Evolutionary conservation across 2,329 filamentous ascomycete genomes (phyloP), one percentile per base, ranked within the genome.

Genomic region (Phoma sp.): DNA sequence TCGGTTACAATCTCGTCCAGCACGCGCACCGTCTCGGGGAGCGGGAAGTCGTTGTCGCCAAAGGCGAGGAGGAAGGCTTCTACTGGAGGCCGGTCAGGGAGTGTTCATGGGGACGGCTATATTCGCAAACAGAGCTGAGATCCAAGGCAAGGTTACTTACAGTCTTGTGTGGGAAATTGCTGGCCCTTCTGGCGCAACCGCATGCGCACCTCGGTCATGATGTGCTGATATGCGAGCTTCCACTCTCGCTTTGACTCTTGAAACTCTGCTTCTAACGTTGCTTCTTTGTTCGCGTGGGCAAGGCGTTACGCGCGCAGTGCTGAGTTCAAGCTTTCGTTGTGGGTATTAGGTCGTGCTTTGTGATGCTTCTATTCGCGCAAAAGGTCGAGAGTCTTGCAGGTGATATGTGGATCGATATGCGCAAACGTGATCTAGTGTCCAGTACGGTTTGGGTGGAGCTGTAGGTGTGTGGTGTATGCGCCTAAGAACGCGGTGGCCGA

Each of bases 1-100:
- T 98, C 95, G 59, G 93, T 96, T 57, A 96, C 86, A 65, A 98
- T 93, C 78, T 97, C 93, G 80, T 98, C 95, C 43, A 98, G 87
- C 45, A 93, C 85, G 57, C 90, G 87, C 56, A 96, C 84, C 9
- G 93, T 97, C 72, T 92, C 87, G 15, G 90, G 87, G 21, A 98
- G 87, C 1, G 92, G 91, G 49, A 89, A 83, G 53, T 84, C 81
- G 51, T 89, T 85, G 76, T 96, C 92, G 73, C 92, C 92, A 72
- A 91, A 90, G 55, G 89, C 90, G 75, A 87, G 90, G 71, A 95
- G 87, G 55, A 93, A 85, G 64, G 87, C 84, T 61, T 86, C 82
- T 46, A 93, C 90, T 91, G 72, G 11, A 49, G 18, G 34, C 25
- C 29, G 43, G 54, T 54, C 39, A 52, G 56, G 47, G 30, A 46